Base-by-base conservation (phyloP, 1,284 basidiomycete species). In the Clitocybe nebularis region DNA sequence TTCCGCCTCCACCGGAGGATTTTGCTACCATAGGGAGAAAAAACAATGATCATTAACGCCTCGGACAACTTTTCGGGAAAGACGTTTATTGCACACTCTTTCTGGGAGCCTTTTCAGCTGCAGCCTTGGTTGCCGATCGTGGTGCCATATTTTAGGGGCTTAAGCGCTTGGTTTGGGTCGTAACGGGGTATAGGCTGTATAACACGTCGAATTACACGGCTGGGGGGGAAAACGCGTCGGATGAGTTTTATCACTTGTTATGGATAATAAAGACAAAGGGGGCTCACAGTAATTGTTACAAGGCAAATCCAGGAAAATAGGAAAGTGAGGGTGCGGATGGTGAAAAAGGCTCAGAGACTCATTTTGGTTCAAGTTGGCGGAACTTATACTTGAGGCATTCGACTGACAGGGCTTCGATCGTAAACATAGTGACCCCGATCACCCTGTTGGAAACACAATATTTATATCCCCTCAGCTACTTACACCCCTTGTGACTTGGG, bases 391-490 rank as follows among this genome's bases (percentile, higher is more conserved):
- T 61, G 56, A 54, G 57, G 51, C 57, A 63, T 61, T 57, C 60
- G 62, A 63, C 57, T 68, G 67, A 66, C 66, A 66, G 62, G 59
- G 56, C 66, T 68, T 68, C 66, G 62, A 67, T 68, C 60, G 58
- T 63, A 52, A 50, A 54, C 55, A 50, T 35, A 35, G 48, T 47
- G 63, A 53, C 64, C 66, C 66, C 66, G 51, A 59, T 51, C 63
- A 69, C 68, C 48, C 44, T 35, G 20, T 42, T 39, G 46, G 39
- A 25, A 43, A 40, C 37, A 40, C 22, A 34, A 17, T 21, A 21
- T 36, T 21, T 32, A 32, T 32, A 30, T 32, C 35, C n/a, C n/a
- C n/a, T n/a, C n/a, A n/a, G n/a, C n/a, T n/a, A n/a, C n/a, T n/a
- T n/a, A n/a, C n/a, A n/a, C n/a, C n/a, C n/a, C n/a, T n/a, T n/a